Conservation (phyloP, 768 basidiomycete genomes). For the Russula sp. region DNA sequence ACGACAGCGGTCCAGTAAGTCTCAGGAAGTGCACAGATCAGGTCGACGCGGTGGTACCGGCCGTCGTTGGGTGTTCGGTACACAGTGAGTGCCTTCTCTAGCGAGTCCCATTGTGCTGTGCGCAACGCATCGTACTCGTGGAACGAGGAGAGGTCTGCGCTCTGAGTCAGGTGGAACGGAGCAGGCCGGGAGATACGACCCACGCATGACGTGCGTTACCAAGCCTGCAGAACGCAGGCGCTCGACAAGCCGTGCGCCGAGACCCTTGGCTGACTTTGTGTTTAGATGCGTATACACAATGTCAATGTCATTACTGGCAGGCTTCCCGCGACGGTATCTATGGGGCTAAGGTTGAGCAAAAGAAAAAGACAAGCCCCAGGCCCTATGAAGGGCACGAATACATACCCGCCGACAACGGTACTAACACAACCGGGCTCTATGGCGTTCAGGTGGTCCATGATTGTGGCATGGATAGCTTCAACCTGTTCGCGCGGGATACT, state of each 20-base stretch:
- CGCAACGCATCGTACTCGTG: conserved; percentile 46
- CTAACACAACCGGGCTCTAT: conserved; percentile 62
- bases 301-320: conserved; percentile 78
- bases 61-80: conserved; percentile 50
- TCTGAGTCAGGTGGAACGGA: neutral
- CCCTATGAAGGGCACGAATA: neutral
- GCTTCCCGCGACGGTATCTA: conserved; percentile 83
- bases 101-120: conserved; percentile 63
- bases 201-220: conserved; percentile 81
- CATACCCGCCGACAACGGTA: conserved; percentile 76
- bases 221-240: conserved; percentile 52
- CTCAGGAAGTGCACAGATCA: conserved; percentile 71
- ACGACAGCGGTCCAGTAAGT: conserved; percentile 85
- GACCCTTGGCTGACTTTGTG: conserved; percentile 45
- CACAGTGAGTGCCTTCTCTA: conserved; percentile 81
- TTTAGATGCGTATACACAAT: conserved; percentile 77
- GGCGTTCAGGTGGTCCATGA: conserved; percentile 57
- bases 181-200: conserved; percentile 33
- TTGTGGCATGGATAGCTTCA: conserved; percentile 60
- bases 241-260: conserved; percentile 54
- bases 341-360: neutral
- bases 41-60: conserved; percentile 58
- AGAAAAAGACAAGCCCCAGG: neutral
- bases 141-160: conserved; percentile 53
- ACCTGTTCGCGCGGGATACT: conserved; percentile 74